phyloP scores from a whole-genome alignment of 2,329 filamentous ascomycete genomes.

The Scytalidium sp. region DNA sequence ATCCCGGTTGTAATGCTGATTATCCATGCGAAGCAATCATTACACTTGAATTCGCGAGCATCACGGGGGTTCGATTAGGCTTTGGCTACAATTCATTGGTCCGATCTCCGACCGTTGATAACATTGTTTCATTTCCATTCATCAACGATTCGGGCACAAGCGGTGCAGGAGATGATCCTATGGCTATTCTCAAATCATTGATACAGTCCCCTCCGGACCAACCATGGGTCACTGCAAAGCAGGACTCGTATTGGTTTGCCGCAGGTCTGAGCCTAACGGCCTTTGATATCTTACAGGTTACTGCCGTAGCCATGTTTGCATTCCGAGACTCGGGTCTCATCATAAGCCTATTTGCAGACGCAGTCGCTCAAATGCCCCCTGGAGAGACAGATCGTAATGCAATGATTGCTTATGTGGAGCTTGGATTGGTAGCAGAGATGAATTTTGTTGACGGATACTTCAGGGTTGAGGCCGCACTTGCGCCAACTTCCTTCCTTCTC shows the following conservation, averaged over 20 bases:
- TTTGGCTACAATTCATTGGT: constrained; percentile 39
- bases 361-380: constrained; percentile 26
- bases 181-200: constrained; percentile 1
- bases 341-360: constrained; percentile 33
- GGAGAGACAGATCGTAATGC: constrained; percentile 8
- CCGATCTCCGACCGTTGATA: constrained; percentile 23
- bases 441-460: constrained; percentile 34
- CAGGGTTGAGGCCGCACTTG: constrained; percentile 36
- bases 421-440: constrained; percentile 32
- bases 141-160: constrained; percentile 9
- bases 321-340: constrained; percentile 25
- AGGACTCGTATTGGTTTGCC: constrained; percentile 34
- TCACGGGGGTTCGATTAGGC: constrained; percentile 32
- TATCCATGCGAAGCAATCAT: no score
- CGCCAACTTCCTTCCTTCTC: constrained; percentile 38
- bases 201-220: no score
- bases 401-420: constrained; percentile 33
- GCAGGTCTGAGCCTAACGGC: constrained; percentile 35
- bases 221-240: constrained; percentile 28
- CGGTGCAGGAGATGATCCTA: constrained; percentile 5
- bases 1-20: no score
- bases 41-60: constrained; percentile 33
- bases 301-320: constrained; percentile 33
- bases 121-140: constrained; percentile 31
- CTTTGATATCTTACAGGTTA: constrained; percentile 34